phyloP scores from a whole-genome alignment of 768 basidiomycete genomes.

The Pulveroboletus sp. region DNA sequence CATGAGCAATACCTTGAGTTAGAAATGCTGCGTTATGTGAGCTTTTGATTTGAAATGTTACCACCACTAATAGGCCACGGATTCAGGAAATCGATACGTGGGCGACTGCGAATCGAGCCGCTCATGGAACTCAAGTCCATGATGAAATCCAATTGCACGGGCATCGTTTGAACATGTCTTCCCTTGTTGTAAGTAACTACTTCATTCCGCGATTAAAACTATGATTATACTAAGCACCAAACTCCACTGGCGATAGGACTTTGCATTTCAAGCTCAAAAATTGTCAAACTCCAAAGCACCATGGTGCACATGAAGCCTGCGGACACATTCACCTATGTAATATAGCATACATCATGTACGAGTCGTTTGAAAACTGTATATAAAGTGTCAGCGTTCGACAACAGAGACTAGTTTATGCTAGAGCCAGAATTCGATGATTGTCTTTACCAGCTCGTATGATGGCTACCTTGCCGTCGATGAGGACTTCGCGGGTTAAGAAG shows the following conservation, averaged over 20 bases:
- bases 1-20: background rate
- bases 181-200: constrained; percentile 20
- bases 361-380: background rate
- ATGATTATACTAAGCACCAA: no score
- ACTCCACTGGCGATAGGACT: constrained; percentile 16
- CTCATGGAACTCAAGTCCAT: constrained; percentile 2
- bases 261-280: constrained; percentile 9
- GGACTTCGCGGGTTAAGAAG: constrained; percentile 40
- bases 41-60: background rate
- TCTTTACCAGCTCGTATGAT: constrained; percentile 77
- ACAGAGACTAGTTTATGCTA: constrained; percentile 18
- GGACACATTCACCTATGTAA: constrained; percentile 6
- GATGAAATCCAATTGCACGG: constrained; percentile 1
- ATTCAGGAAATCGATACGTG: constrained; percentile 10
- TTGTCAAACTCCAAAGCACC: background rate
- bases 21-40: background rate
- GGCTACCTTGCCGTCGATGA: constrained; percentile 61
- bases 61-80: background rate
- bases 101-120: constrained; percentile 1
- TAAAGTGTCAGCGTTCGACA: background rate
- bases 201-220: background rate
- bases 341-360: constrained; percentile 4
- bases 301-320: background rate
- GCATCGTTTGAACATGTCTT: constrained; percentile 17
- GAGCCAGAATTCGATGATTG: constrained; percentile 56